A percentile compares a stretch with the other conserved stretches of the same genome.
Evolutionary conservation across 805 yeast species (phyloP).

Genomic region (Diddensiella transvaalensis): DNA sequence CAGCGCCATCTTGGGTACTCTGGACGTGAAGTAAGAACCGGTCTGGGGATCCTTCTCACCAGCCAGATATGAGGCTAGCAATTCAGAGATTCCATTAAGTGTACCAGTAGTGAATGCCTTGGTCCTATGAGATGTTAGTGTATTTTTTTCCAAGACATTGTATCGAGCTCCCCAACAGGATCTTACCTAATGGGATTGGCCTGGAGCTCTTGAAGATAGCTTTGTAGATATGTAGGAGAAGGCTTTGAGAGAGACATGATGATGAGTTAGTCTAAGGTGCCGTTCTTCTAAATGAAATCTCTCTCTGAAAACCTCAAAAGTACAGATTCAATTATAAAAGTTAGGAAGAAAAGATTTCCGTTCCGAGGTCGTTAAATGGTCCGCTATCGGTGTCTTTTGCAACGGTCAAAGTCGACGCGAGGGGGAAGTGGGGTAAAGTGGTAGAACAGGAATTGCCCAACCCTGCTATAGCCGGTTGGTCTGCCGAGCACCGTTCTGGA

Average conservation of each 20-base stretch:
- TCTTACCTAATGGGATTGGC: slow-evolving; percentile 15
- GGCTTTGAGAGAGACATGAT: slow-evolving; percentile 12
- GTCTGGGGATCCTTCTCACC: slow-evolving; percentile 36
- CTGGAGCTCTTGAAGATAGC: slow-evolving; percentile 25
- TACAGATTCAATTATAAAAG: neutral
- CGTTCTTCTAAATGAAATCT: no score
- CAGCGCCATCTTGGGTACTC: slow-evolving; percentile 38
- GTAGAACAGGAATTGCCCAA: no score
- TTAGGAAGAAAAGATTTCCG: neutral
- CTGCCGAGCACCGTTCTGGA: no score
- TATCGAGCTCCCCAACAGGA: neutral
- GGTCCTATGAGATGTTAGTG: slow-evolving; percentile 32
- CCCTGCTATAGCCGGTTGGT: slow-evolving; percentile 1
- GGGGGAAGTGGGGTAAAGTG: neutral
- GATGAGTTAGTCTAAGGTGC: no score
- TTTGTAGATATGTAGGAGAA: slow-evolving; percentile 17
- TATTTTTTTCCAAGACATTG: neutral
- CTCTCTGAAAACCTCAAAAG: neutral
- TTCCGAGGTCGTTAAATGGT: neutral
- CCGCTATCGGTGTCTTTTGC: no score
- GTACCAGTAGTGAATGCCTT: slow-evolving; percentile 36
- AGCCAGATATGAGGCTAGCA: slow-evolving; percentile 34
- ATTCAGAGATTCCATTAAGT: slow-evolving; percentile 35
- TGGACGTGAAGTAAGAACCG: slow-evolving; percentile 31
- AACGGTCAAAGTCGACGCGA: neutral